Evolutionary conservation across 768 basidiomycete species (phyloP).

Genomic region (Thelephora ganbajun): DNA sequence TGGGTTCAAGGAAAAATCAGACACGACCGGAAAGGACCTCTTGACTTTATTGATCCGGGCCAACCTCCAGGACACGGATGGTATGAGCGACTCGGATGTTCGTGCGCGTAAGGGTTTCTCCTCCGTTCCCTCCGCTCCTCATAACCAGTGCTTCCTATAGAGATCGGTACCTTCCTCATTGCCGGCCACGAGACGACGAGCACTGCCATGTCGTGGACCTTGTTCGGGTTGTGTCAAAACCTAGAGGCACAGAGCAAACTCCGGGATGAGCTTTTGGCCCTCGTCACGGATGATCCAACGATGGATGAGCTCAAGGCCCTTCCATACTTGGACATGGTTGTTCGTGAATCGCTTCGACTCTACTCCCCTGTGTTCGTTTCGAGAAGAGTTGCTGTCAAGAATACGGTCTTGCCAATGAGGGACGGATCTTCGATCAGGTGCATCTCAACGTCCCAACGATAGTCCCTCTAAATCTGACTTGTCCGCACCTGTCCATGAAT

Average conservation of each 20-base stretch:
- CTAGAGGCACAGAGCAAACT: constrained; percentile 22
- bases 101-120: constrained; percentile 12
- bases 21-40: constrained; percentile 9
- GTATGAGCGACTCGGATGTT: constrained; percentile 20
- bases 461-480: no score
- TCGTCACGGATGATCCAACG: constrained; percentile 10
- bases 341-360: constrained; percentile 10
- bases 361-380: constrained; percentile 6
- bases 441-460: no score
- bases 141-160: no score
- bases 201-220: constrained; percentile 15
- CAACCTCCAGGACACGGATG: constrained; percentile 12
- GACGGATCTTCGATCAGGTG: no score
- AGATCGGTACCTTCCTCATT: no score
- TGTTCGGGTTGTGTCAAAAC: constrained; percentile 20
- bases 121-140: no score
- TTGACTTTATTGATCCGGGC: constrained; percentile 16
- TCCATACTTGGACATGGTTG: constrained; percentile 18
- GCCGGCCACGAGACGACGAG: background rate
- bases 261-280: constrained; percentile 18
- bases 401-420: constrained; percentile 9
- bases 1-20: background rate
- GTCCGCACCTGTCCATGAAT: no score
- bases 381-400: constrained; percentile 3
- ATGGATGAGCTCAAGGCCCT: constrained; percentile 19